These are phyloP conservation scores for Argentina anserina DNA, from an alignment of 306 rosid species.

Conservation along the genomic window DNA sequence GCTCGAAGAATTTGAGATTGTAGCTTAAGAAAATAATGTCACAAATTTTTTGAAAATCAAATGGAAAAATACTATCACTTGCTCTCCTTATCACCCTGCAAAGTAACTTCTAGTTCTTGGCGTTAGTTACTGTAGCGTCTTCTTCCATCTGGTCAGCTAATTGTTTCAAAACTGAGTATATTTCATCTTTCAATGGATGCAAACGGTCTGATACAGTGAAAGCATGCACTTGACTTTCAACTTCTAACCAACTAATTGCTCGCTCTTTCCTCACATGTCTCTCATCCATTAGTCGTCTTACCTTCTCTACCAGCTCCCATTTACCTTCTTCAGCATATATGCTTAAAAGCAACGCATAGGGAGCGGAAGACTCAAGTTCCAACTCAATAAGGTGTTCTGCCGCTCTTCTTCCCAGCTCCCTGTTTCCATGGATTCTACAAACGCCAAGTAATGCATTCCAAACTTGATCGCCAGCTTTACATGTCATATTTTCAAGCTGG, in stretches of 20 bases:
- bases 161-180: slow-evolving; percentile 52
- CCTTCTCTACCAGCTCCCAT: slow-evolving; percentile 59
- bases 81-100: slow-evolving; percentile 29
- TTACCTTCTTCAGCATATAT: slow-evolving; percentile 54
- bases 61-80: slow-evolving; percentile 11
- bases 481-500: slow-evolving; percentile 46
- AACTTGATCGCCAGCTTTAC: slow-evolving; percentile 47
- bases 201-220: slow-evolving; percentile 50
- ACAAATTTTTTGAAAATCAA: slow-evolving; percentile 14
- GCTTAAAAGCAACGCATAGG: slow-evolving; percentile 54
- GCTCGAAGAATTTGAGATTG: slow-evolving; percentile 26
- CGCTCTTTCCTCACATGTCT: slow-evolving; percentile 45
- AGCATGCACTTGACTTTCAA: slow-evolving; percentile 48
- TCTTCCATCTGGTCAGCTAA: slow-evolving; percentile 47
- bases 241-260: slow-evolving; percentile 54
- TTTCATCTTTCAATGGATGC: slow-evolving; percentile 54
- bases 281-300: slow-evolving; percentile 52
- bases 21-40: slow-evolving; percentile 10
- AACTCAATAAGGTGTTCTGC: slow-evolving; percentile 53
- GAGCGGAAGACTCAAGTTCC: slow-evolving; percentile 53
- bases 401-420: slow-evolving; percentile 50
- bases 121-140: slow-evolving; percentile 28
- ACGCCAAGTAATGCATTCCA: slow-evolving; percentile 55
- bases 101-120: slow-evolving; percentile 25
- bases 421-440: slow-evolving; percentile 50